Conservation (phyloP, 305 asterid species). For the Plantago coronopus region DNA sequence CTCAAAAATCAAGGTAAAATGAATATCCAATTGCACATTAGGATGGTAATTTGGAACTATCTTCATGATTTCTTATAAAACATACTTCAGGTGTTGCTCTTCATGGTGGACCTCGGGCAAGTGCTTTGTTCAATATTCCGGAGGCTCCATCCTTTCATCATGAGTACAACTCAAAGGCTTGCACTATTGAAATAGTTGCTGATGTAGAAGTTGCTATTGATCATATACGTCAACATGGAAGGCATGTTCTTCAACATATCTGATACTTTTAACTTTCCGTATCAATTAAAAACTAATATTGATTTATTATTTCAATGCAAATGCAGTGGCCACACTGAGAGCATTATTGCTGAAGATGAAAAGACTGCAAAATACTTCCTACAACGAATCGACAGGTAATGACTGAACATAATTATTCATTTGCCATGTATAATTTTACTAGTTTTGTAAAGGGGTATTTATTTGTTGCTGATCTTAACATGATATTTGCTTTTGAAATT, state of each 20-base stretch:
- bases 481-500: slow-evolving; percentile 3
- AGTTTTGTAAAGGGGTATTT: not conserved
- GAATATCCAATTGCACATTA: not conserved
- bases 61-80: not conserved
- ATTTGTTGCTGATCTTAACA: not conserved
- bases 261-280: not conserved
- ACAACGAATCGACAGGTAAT: slow-evolving; percentile 53
- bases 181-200: slow-evolving; percentile 59
- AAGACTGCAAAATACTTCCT: slow-evolving; percentile 44
- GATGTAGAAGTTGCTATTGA: slow-evolving; percentile 50
- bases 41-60: not conserved
- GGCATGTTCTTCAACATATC: slow-evolving; percentile 35
- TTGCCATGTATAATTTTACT: not conserved
- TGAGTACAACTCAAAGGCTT: slow-evolving; percentile 22
- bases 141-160: slow-evolving; percentile 36
- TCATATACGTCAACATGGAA: slow-evolving; percentile 58
- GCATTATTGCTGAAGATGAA: slow-evolving; percentile 52
- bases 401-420: not conserved
- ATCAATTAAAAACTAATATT: not conserved
- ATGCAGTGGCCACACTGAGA: slow-evolving; percentile 67
- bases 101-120: slow-evolving; percentile 59
- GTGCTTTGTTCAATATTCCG: slow-evolving; percentile 35
- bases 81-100: slow-evolving; percentile 41
- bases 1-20: slow-evolving; percentile 48
- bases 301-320: not conserved